Conservation (phyloP, 176 grass and related monocot species). For the Phragmites australis region DNA sequence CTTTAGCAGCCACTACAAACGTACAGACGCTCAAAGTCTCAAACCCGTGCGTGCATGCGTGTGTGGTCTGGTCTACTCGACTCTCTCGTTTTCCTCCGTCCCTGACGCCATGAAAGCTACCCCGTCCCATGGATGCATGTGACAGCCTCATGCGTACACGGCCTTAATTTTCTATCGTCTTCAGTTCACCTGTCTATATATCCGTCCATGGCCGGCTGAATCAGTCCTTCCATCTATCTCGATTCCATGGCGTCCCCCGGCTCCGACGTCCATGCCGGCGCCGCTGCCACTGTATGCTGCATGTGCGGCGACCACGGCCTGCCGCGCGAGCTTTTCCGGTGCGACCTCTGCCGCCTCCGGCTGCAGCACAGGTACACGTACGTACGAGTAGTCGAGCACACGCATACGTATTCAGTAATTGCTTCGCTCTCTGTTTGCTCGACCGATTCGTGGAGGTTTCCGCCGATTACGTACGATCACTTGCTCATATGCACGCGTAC, state of each 20-base stretch:
- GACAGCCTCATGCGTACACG: no score
- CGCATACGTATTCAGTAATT: not conserved
- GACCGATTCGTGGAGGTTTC: not conserved
- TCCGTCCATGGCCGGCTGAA: not conserved
- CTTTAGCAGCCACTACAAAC: not conserved
- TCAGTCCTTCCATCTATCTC: not conserved
- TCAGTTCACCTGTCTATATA: no score
- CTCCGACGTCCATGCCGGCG: not conserved
- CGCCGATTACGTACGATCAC: not conserved
- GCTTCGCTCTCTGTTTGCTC: no score
- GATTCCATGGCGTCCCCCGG: not conserved
- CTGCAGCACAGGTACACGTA: constrained; percentile 65
- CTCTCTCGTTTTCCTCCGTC: constrained; percentile 5
- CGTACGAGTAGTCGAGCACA: no score
- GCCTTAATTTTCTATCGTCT: no score
- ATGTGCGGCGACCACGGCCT: constrained; percentile 87
- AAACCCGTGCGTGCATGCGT: not conserved
- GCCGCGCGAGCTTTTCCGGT: constrained; percentile 64
- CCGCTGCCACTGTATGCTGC: constrained; percentile 60
- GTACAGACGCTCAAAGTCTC: not conserved
- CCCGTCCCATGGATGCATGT: not conserved
- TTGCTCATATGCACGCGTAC: not conserved
- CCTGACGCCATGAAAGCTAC: constrained; percentile 31
- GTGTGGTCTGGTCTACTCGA: not conserved
- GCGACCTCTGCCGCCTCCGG: constrained; percentile 58